These are phyloP conservation scores for Tolypocladium nubicola DNA, from an alignment of 2,329 filamentous ascomycete genomes.

Conservation along the genomic window DNA sequence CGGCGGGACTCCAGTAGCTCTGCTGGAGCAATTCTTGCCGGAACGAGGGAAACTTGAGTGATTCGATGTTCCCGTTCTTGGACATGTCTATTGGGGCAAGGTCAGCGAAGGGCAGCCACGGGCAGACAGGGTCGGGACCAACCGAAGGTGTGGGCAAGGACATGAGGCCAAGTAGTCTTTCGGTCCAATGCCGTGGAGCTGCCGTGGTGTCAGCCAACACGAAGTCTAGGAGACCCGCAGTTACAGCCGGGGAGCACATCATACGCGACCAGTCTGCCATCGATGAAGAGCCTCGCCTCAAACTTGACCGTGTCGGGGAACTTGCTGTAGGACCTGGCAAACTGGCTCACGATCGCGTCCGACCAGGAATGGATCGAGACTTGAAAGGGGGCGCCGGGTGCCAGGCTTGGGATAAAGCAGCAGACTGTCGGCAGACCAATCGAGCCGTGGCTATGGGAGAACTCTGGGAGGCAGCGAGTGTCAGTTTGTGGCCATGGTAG, in stretches of 20 bases:
- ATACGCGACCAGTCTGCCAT: constrained; percentile 54
- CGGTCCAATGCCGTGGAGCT: constrained; percentile 47
- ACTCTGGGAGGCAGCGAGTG: constrained; percentile 27
- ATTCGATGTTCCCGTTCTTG: constrained; percentile 46
- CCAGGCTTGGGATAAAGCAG: constrained; percentile 59
- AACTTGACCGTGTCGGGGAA: constrained; percentile 47
- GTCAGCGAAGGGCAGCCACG: background rate
- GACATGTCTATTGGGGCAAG: constrained; percentile 30
- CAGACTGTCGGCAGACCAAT: constrained; percentile 54
- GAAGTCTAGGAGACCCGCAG: background rate
- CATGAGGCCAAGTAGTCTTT: constrained; percentile 37
- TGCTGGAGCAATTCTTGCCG: constrained; percentile 58
- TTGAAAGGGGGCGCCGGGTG: constrained; percentile 48
- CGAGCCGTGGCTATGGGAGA: constrained; percentile 37
- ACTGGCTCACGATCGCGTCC: constrained; percentile 46
- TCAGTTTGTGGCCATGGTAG: background rate
- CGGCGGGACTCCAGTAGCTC: constrained; percentile 59
- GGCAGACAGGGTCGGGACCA: background rate
- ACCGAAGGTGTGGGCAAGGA: constrained; percentile 36
- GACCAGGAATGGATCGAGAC: constrained; percentile 70
- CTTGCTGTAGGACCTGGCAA: constrained; percentile 45
- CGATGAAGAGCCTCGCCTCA: constrained; percentile 57
- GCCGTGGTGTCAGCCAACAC: background rate
- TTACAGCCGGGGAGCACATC: background rate
- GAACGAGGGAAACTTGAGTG: constrained; percentile 64